phyloP scores from a whole-genome alignment of 805 yeast genomes.

The Yarrowia sp. region DNA sequence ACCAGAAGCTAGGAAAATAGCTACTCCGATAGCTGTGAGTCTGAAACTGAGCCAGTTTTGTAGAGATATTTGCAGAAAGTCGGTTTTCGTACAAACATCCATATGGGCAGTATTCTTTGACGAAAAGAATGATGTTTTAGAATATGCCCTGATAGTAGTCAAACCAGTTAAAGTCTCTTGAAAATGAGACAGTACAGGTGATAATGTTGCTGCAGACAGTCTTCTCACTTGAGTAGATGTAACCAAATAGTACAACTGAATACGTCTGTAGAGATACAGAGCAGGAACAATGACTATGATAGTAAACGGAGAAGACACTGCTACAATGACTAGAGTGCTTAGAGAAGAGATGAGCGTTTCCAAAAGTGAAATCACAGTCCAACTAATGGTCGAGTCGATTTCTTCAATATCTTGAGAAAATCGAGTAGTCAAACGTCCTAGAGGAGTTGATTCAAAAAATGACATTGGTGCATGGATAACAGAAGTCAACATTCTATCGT shows the following conservation, averaged over 20 bases:
- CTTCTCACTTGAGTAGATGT: slow-evolving; percentile 89
- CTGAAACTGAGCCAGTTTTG: slow-evolving; percentile 91
- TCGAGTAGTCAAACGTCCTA: slow-evolving; percentile 86
- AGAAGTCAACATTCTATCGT: slow-evolving; percentile 65
- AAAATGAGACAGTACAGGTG: slow-evolving; percentile 95
- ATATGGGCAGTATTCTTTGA: slow-evolving; percentile 72
- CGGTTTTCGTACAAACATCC: slow-evolving; percentile 83
- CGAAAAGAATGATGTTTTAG: slow-evolving; percentile 81
- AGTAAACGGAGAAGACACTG: slow-evolving; percentile 60
- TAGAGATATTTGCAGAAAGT: slow-evolving; percentile 88
- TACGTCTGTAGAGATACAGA: slow-evolving; percentile 55
- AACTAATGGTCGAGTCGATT: slow-evolving; percentile 82
- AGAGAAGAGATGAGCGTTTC: neutral
- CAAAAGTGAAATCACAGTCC: neutral
- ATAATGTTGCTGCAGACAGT: slow-evolving; percentile 78
- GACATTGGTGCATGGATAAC: slow-evolving; percentile 89
- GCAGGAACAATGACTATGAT: slow-evolving; percentile 68
- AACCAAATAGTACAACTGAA: slow-evolving; percentile 71
- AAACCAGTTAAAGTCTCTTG: slow-evolving; percentile 92
- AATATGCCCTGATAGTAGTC: slow-evolving; percentile 91
- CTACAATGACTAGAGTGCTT: slow-evolving; percentile 62
- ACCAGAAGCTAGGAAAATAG: slow-evolving; percentile 76
- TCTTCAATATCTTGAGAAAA: slow-evolving; percentile 86
- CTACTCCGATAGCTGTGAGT: slow-evolving; percentile 76
- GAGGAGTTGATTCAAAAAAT: slow-evolving; percentile 91